A percentile compares a stretch with the other conserved stretches of the same genome.
Evolutionary conservation across 805 yeast genomes (phyloP).

Genomic region (Candida maris): DNA sequence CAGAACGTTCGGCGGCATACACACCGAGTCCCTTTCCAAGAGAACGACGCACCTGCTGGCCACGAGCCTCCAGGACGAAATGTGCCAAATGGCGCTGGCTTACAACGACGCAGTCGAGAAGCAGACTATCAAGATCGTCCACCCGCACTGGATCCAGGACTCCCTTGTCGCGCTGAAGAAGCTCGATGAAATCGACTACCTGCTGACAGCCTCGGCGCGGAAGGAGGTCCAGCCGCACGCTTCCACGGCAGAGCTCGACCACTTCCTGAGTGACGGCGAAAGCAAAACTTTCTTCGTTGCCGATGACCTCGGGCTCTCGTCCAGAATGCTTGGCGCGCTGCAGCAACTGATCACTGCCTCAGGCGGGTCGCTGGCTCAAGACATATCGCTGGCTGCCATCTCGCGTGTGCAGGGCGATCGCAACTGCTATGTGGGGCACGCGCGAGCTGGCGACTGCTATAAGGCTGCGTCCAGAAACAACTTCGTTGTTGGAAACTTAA

Average conservation of each 20-base stretch:
- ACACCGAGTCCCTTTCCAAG: slow-evolving; percentile 55
- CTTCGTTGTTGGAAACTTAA: slow-evolving; percentile 57
- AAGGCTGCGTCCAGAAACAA: slow-evolving; percentile 38
- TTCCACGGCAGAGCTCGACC: not conserved
- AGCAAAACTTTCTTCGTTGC: slow-evolving; percentile 49
- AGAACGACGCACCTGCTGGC: slow-evolving; percentile 80
- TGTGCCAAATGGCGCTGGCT: slow-evolving; percentile 31
- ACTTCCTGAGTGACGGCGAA: slow-evolving; percentile 39
- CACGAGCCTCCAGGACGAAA: slow-evolving; percentile 48
- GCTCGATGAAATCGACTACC: slow-evolving; percentile 54
- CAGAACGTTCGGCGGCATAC: slow-evolving; percentile 74
- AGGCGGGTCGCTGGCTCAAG: slow-evolving; percentile 49
- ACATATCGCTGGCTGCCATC: slow-evolving; percentile 4
- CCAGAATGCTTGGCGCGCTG: slow-evolving; percentile 38
- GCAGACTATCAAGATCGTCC: slow-evolving; percentile 53
- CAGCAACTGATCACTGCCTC: slow-evolving; percentile 41
- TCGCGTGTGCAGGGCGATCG: slow-evolving; percentile 19
- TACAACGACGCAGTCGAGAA: slow-evolving; percentile 27
- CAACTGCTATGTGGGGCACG: slow-evolving; percentile 58
- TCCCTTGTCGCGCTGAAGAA: slow-evolving; percentile 52
- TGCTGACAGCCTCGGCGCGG: not conserved
- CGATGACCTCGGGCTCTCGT: slow-evolving; percentile 53
- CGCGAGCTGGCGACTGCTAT: slow-evolving; percentile 56
- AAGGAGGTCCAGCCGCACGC: not conserved
- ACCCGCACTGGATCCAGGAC: slow-evolving; percentile 78